Percentiles rank a stretch among this genome's conserved stretches.
Evolutionary conservation across 2,329 filamentous ascomycete genomes (phyloP).

Genomic region (Colletotrichum lini): DNA sequence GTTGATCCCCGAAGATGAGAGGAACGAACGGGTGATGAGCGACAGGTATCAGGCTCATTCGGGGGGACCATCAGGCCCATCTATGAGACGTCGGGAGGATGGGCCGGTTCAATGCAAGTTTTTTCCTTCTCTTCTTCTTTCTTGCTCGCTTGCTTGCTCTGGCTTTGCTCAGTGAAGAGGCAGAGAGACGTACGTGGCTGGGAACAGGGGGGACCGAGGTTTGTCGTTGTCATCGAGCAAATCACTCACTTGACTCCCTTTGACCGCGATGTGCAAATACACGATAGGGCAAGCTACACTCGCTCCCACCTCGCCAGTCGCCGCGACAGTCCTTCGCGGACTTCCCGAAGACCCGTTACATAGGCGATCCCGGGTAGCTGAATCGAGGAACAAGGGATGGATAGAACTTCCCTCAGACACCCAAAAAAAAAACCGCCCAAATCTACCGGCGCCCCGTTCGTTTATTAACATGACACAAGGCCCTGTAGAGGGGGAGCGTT

Average conservation of each 20-base stretch:
- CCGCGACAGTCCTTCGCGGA: conserved; percentile 10
- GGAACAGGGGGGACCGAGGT: not conserved
- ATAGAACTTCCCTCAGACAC: no score
- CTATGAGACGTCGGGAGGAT: conserved; percentile 29
- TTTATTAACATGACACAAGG: conserved; percentile 34
- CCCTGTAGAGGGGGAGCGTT: conserved; percentile 7
- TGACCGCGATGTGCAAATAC: not conserved
- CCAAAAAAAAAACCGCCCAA: conserved; percentile 21
- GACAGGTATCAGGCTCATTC: conserved; percentile 32
- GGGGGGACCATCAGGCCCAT: conserved; percentile 23
- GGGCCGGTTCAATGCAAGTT: conserved; percentile 20
- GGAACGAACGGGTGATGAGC: conserved; percentile 41
- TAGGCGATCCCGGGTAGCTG: conserved; percentile 10
- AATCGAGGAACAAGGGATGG: conserved; percentile 9
- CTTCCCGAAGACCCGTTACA: conserved; percentile 27
- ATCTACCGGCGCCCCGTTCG: conserved; percentile 34
- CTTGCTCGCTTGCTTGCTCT: not conserved
- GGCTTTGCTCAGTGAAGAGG: not conserved
- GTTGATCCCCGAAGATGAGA: conserved; percentile 40
- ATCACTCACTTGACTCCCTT: not conserved
- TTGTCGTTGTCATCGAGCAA: not conserved
- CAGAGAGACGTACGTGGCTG: not conserved
- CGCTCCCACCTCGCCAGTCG: not conserved
- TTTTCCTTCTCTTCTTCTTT: conserved; percentile 7
- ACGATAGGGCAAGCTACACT: no score